A percentile compares a stretch with the other conserved stretches of the same genome.
Evolutionary conservation across 306 rosid genomes (phyloP).

Genomic region (Crotalaria pallida): DNA sequence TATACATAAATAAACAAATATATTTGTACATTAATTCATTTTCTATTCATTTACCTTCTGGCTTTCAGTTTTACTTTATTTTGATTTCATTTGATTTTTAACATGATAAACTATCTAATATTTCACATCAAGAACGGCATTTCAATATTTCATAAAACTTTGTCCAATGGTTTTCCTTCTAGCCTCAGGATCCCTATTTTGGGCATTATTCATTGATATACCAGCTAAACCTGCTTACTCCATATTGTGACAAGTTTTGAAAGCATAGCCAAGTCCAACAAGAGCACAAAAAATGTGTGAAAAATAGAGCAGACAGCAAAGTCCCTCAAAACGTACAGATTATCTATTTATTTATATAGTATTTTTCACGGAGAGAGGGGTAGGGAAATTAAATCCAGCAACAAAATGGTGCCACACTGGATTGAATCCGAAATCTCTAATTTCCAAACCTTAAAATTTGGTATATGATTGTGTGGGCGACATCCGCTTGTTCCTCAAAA

Average conservation of each 20-base stretch:
- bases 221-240: not conserved
- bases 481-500: too few relatives aligned
- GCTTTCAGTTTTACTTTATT: not conserved
- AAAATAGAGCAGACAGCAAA: not conserved
- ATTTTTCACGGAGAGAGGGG: too few relatives aligned
- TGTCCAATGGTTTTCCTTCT: slow-evolving; percentile 43
- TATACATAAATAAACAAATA: slow-evolving; percentile 1
- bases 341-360: too few relatives aligned
- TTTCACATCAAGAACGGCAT: not conserved
- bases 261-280: not conserved
- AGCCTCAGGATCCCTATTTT: slow-evolving; percentile 77
- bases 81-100: not conserved
- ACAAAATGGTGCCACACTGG: too few relatives aligned
- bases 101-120: not conserved
- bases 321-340: too few relatives aligned
- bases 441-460: too few relatives aligned
- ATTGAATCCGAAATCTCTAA: too few relatives aligned
- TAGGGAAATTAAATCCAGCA: too few relatives aligned
- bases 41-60: not conserved
- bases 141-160: too few relatives aligned
- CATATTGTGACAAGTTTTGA: too few relatives aligned
- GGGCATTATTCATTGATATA: slow-evolving; percentile 80
- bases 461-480: too few relatives aligned
- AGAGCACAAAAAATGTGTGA: not conserved
- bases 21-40: slow-evolving; percentile 30